Evolutionary conservation across 1,284 basidiomycete genomes (phyloP).

Genomic region (Bjerkandera adusta): DNA sequence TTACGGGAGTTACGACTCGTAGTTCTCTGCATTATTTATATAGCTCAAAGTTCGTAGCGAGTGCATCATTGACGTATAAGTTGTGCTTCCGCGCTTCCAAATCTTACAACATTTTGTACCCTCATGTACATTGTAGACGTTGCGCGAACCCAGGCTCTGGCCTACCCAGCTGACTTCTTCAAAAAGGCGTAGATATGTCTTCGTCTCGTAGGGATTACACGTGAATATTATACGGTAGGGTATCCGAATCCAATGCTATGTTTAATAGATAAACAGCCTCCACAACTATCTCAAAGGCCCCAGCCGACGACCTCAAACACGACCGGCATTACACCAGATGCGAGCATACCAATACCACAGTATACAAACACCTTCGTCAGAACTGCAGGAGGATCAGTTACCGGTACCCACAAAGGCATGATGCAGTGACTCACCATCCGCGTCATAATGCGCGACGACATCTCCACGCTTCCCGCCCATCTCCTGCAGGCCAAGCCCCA

Average conservation of each 20-base stretch:
- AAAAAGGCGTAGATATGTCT: no score
- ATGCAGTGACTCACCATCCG: conserved; percentile 61
- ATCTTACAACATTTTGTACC: no score
- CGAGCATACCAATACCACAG: conserved; percentile 76
- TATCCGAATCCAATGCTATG: neutral
- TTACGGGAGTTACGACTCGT: no score
- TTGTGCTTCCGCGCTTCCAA: no score
- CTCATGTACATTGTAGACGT: no score
- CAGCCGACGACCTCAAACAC: conserved; percentile 70
- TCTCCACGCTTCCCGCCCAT: conserved; percentile 29
- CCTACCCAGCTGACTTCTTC: no score
- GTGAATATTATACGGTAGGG: neutral
- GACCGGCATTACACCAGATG: conserved; percentile 59
- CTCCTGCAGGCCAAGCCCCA: conserved; percentile 27
- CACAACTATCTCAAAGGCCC: conserved; percentile 55
- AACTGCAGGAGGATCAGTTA: conserved; percentile 43
- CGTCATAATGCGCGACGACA: conserved; percentile 75
- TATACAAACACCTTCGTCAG: conserved; percentile 86
- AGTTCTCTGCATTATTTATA: no score
- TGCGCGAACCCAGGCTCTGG: no score
- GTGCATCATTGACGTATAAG: no score
- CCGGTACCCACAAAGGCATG: neutral
- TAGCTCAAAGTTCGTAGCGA: no score
- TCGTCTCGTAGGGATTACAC: neutral
- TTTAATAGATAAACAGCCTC: neutral